Base-by-base conservation (phyloP, 805 yeast species). In the Ogataea haglerorum region DNA sequence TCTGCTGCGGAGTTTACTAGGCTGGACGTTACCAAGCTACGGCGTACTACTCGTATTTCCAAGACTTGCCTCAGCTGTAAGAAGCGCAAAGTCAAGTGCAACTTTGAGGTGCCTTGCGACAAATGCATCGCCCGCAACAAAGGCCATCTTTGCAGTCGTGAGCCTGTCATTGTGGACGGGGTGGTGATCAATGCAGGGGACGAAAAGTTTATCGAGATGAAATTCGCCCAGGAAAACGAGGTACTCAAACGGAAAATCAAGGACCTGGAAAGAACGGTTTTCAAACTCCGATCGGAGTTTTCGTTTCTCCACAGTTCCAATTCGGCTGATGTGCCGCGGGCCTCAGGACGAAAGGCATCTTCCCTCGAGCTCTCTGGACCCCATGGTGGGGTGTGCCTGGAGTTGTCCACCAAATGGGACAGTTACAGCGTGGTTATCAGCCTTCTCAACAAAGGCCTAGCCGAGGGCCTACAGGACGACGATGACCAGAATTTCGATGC, bases 61-160 rank as follows among this genome's bases (percentile, higher is more conserved):
- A 54, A 63, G 39, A 73, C 76, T 3, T 74, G 80, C 49, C 64
- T 61, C 40, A 62, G 63, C 38, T 74, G 80, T 51, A 60, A 73
- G 30, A 63, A 60, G 43, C 57, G 75, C 23, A 73, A 74, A 52
- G 71, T 70, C 38, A 73, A 70, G 46, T 74, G 80, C 51, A 69
- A 74, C 49, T 70, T 73, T 13, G 62, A 61, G 22, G 58, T 58
- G 18, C 79, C 80, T 1, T 74, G 80, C 47, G 63, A 67, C 26
- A 61, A 64, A 12, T 72, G 80, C 43, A 59, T 63, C 12, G 49
- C 53, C 7, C 47, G 67, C 39, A 58, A 60, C 30, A 45, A 53
- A 31, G 65, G 55, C 3, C 60, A 56, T 41, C 30, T 54, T 13
- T 65, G 70, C 43, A 42, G 55, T 6, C 48, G 64, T 35, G 70